A percentile compares a stretch with the other conserved stretches of the same genome.
phyloP scores from a whole-genome alignment of 164 flowering plant species.

The Tetracentron sinense region DNA sequence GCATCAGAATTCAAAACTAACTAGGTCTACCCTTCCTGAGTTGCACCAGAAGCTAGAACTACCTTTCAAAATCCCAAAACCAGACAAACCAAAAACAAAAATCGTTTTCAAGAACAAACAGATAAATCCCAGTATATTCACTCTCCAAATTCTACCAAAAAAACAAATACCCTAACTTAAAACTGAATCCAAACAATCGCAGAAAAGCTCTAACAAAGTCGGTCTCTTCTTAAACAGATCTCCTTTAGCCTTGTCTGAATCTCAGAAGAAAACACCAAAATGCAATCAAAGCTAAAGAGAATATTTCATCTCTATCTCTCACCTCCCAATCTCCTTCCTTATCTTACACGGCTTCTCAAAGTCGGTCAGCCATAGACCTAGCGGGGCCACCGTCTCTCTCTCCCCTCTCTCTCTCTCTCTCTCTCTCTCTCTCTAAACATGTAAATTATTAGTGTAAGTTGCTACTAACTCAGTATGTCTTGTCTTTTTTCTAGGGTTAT shows the following conservation, averaged over 20 bases:
- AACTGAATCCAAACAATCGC: slow-evolving; percentile 20
- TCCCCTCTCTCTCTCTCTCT: slow-evolving; percentile 13
- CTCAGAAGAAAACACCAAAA: slow-evolving; percentile 42
- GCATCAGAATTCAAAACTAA: slow-evolving; percentile 5
- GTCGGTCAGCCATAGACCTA: slow-evolving; percentile 17
- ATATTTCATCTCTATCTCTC: slow-evolving; percentile 25
- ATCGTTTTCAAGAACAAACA: too few species aligned
- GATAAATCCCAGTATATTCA: slow-evolving; percentile 27
- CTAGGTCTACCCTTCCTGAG: neutral
- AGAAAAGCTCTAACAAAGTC: slow-evolving; percentile 12
- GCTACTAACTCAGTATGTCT: too few species aligned
- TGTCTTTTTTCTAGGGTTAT: too few species aligned
- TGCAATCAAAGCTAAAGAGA: slow-evolving; percentile 33
- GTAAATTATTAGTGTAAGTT: too few species aligned
- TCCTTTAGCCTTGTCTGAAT: slow-evolving; percentile 25
- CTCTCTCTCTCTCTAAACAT: too few species aligned
- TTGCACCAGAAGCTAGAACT: too few species aligned
- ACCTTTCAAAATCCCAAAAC: slow-evolving; percentile 14
- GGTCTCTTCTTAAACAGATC: slow-evolving; percentile 32
- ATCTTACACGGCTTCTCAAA: slow-evolving; percentile 7
- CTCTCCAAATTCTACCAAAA: slow-evolving; percentile 18
- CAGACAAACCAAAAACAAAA: slow-evolving; percentile 19
- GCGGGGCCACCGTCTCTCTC: slow-evolving; percentile 7
- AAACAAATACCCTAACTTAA: slow-evolving; percentile 14
- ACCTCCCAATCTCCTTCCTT: too few species aligned